Conservation (phyloP, 768 basidiomycete species). For the Leccinum broughii region DNA sequence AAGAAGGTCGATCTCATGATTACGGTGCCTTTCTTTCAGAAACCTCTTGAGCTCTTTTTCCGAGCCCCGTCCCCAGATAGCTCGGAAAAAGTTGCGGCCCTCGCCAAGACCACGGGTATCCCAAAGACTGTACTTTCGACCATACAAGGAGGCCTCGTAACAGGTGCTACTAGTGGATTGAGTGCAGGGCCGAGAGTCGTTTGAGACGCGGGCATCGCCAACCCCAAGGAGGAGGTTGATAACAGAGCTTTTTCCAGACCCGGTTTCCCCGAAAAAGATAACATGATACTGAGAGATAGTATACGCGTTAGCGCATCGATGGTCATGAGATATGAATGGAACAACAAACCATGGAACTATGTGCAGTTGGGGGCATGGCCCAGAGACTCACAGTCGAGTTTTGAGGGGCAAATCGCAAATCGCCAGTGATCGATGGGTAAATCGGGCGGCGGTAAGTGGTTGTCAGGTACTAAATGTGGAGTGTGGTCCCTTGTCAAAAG, state of each 20-base stretch:
- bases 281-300: constrained; percentile 10
- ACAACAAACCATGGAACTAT: not conserved
- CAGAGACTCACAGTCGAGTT: no score
- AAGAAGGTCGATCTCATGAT: no score
- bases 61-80: constrained; percentile 11
- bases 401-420: no score
- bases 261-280: constrained; percentile 27
- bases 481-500: no score
- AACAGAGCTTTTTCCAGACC: constrained; percentile 29
- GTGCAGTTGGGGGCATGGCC: not conserved
- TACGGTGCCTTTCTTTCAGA: no score
- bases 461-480: no score
- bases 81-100: constrained; percentile 15
- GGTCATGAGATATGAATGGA: not conserved
- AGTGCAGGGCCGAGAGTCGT: constrained; percentile 22
- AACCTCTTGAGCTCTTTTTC: no score
- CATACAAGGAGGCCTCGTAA: constrained; percentile 10
- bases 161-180: not conserved
- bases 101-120: constrained; percentile 42
- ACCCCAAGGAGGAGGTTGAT: constrained; percentile 27
- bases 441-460: no score
- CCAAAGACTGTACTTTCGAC: constrained; percentile 23
- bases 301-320: not conserved
- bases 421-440: no score
- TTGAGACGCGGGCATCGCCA: constrained; percentile 9